These are phyloP conservation scores for Entamoeba invadens DNA, from an alignment of 208 protist genomes.

Conservation along the genomic window DNA sequence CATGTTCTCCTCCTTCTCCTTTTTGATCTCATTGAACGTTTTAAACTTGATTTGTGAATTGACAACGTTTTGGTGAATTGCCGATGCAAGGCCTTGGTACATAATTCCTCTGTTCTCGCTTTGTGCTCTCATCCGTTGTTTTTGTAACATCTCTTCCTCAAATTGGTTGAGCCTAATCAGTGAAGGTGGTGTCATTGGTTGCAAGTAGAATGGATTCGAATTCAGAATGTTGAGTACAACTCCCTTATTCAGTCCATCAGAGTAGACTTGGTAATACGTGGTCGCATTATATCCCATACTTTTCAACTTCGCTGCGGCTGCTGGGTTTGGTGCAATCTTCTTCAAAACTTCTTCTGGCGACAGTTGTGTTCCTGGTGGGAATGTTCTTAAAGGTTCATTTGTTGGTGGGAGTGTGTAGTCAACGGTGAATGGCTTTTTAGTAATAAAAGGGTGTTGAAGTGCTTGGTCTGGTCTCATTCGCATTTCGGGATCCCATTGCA, in stretches of 20 bases:
- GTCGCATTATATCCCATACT: neutral
- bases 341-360: neutral
- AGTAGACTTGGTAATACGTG: neutral
- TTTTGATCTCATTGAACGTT: too few relatives aligned
- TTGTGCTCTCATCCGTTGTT: neutral
- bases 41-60: neutral
- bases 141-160: neutral
- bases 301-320: neutral
- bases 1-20: neutral
- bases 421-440: neutral
- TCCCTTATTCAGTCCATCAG: neutral
- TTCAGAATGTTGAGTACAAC: neutral
- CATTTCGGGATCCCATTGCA: constrained; percentile 28
- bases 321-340: neutral
- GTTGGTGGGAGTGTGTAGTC: neutral
- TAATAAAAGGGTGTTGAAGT: constrained; percentile 29
- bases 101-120: neutral
- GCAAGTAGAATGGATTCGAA: neutral
- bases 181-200: neutral
- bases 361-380: neutral
- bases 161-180: neutral
- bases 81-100: neutral
- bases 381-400: neutral
- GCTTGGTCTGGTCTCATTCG: constrained; percentile 27
- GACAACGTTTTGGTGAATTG: neutral